Percentiles rank a stretch among this genome's conserved stretches.
Evolutionary conservation across 768 basidiomycete genomes (phyloP).

Genomic region (Leccinum subgranulosum): DNA sequence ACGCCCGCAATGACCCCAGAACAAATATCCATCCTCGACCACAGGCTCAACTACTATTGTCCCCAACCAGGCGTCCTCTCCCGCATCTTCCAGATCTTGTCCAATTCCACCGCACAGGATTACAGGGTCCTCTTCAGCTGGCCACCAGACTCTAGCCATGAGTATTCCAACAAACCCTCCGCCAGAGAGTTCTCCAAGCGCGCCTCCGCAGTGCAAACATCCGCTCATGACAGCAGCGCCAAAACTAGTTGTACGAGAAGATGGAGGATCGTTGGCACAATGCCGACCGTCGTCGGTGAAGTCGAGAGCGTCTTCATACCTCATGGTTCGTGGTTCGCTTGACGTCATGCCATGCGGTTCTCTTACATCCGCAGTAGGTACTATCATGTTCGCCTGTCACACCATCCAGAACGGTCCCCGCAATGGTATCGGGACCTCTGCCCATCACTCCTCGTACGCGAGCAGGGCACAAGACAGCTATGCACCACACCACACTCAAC

Average conservation of each 20-base stretch:
- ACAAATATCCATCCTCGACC: conserved; percentile 58
- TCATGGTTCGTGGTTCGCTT: conserved; percentile 59
- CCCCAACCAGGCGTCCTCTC: conserved; percentile 50
- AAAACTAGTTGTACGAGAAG: conserved; percentile 86
- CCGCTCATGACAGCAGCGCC: conserved; percentile 57
- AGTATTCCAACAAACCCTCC: conserved; percentile 40
- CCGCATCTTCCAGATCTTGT: conserved; percentile 77
- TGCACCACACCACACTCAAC: conserved; percentile 22
- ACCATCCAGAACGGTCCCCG: conserved; percentile 29
- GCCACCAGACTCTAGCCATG: conserved; percentile 59
- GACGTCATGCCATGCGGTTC: conserved; percentile 36
- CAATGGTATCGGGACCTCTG: conserved; percentile 13
- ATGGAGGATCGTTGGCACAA: conserved; percentile 69
- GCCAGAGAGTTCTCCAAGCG: conserved; percentile 52
- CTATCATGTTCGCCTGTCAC: conserved; percentile 41
- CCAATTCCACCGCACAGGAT: conserved; percentile 47
- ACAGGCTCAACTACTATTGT: conserved; percentile 53
- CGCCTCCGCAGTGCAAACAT: conserved; percentile 60
- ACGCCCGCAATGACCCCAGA: conserved; percentile 60
- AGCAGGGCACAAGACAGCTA: conserved; percentile 27
- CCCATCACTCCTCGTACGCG: conserved; percentile 25
- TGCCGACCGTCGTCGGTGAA: conserved; percentile 57
- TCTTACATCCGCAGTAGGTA: conserved; percentile 25
- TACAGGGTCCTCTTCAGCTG: conserved; percentile 66
- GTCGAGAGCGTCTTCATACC: conserved; percentile 90